Base-by-base conservation (phyloP, 1,284 basidiomycete genomes). In the Sporisorium exsertum region DNA sequence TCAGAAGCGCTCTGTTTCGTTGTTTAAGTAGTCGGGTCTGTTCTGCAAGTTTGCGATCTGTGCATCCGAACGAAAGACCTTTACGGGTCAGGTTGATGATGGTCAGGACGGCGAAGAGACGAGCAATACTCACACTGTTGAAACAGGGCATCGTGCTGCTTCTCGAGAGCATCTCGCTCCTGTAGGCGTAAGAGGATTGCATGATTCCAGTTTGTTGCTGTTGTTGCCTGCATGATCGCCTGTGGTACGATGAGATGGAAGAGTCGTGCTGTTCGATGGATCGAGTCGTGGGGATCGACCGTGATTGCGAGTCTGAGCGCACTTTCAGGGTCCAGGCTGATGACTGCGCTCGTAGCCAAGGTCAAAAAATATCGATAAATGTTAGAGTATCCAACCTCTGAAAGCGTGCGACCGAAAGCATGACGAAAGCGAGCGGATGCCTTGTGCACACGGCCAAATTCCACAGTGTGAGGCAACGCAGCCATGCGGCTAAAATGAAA, bases 161-260 rank as follows among this genome's bases (percentile, higher is more conserved):
- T 81, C 45, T 80, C 81, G 40, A 64, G 55, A 7, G 58, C 33
- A 62, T 82, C 80, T 13, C 81, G 58, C 58, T 81, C 80, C 46
- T 77, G 72, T 15, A 82, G 64, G 16, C 81, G 68, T 13, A 72
- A 49, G 22, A 68, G 64, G 49, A 82, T 77, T 46, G 72, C 65
- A 26, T 72, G 73, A 29, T 82, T 78, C 81, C 81, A 82, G 10
- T 70, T 42, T 10, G 69, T 13, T 27, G 70, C 64, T 33, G 59
- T 55, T 52, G 50, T 27, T 10, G 52, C 46, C 26, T 71, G 69
- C 63, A 62, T 59, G 20, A 24, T 35, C 24, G 24, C 10, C 5
- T n/a, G 16, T 6, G n/a, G 16, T n/a, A 6, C 6, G n/a, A 8
- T 18, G 16, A 26, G 22, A 16, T 26, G 22, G 22, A 26, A 27